phyloP scores from a whole-genome alignment of 2,329 filamentous ascomycete species.

The Nigrospora sphaerica region DNA sequence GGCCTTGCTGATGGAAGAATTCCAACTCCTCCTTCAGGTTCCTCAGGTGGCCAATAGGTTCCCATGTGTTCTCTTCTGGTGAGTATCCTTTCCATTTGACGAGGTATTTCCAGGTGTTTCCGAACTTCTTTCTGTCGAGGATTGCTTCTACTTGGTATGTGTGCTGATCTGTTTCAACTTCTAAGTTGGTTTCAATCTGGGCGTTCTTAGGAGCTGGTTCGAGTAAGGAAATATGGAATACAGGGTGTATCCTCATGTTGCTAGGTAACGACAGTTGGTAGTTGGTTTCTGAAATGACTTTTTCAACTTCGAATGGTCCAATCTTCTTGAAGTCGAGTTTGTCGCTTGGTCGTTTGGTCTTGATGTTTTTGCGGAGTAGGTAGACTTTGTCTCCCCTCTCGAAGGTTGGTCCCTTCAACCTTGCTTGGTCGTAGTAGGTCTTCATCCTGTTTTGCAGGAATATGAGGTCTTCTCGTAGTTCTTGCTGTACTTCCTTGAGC shows the following conservation, averaged over 20 bases:
- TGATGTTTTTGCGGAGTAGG: not conserved
- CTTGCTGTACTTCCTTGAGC: not conserved
- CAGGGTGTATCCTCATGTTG: not conserved
- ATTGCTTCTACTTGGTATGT: not conserved
- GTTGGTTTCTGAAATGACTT: not conserved
- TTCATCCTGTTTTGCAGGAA: not conserved
- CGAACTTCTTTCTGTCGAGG: not conserved
- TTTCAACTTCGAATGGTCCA: not conserved
- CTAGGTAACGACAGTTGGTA: slow-evolving; percentile 1
- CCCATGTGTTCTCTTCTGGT: not conserved
- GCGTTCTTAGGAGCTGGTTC: not conserved
- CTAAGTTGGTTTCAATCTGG: not conserved
- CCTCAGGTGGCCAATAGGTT: not conserved
- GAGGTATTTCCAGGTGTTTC: not conserved
- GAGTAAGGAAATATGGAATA: not conserved
- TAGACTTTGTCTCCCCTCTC: not conserved
- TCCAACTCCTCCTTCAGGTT: not conserved
- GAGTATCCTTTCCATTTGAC: not conserved
- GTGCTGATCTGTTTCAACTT: not conserved
- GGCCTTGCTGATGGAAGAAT: not conserved
- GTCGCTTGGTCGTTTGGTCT: not conserved
- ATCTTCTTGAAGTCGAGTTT: slow-evolving; percentile 1
- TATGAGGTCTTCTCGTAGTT: not conserved
- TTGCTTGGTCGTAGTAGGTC: not conserved
- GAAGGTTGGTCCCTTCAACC: not conserved